Percentiles rank a stretch among this genome's conserved stretches.
Conservation (phyloP, 441 rosid species). For the Pelargonium citronellum region DNA sequence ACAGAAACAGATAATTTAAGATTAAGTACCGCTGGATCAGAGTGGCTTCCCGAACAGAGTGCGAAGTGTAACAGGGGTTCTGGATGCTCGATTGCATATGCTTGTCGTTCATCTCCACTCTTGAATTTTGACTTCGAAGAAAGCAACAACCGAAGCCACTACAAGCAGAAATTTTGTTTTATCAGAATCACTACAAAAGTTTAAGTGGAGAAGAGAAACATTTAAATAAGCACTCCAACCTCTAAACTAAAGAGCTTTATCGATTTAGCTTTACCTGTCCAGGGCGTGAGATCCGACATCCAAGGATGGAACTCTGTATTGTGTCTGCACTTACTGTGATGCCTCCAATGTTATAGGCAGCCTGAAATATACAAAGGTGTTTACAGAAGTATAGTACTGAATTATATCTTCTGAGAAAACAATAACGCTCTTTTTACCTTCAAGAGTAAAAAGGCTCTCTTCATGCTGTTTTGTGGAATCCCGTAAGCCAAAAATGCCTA, state of each 20-base stretch:
- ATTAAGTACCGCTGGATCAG: conserved; percentile 76
- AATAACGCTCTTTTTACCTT: conserved; percentile 41
- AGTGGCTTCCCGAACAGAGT: conserved; percentile 81
- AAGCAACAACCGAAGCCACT: conserved; percentile 80
- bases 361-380: conserved; percentile 37
- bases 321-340: conserved; percentile 77
- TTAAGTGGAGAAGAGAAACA: background rate
- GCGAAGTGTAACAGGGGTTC: conserved; percentile 78
- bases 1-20: conserved; percentile 3
- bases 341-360: conserved; percentile 90
- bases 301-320: conserved; percentile 61
- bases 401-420: background rate
- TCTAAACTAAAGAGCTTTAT: too few species aligned
- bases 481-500: conserved; percentile 89
- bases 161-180: conserved; percentile 18
- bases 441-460: conserved; percentile 62
- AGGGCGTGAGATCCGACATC: conserved; percentile 82
- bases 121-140: conserved; percentile 62
- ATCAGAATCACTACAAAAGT: conserved; percentile 21
- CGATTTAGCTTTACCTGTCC: conserved; percentile 50
- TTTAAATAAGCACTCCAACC: too few species aligned
- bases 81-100: conserved; percentile 51
- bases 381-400: conserved; percentile 14
- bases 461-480: conserved; percentile 71
- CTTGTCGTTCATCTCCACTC: conserved; percentile 58